A percentile compares a stretch with the other conserved stretches of the same genome.
Conservation (phyloP, 352 stramenopile genomes). For the Phytopythium montanum region DNA sequence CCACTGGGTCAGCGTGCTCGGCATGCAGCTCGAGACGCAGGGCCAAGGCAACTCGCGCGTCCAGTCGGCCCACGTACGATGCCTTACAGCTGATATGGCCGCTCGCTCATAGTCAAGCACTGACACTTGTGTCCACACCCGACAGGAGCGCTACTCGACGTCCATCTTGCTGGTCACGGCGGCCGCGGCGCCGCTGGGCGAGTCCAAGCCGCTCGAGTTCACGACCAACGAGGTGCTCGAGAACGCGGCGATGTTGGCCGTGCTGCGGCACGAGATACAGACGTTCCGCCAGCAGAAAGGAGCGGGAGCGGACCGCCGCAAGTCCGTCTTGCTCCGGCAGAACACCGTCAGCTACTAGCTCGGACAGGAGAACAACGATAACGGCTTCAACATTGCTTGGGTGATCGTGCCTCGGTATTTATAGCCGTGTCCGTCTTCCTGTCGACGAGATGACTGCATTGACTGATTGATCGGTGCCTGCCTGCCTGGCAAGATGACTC, state of each 20-base stretch:
- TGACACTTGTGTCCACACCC: not conserved
- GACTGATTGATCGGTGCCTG: not conserved
- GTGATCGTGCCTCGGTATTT: not conserved
- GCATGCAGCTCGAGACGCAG: slow-evolving; percentile 31
- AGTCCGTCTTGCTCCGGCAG: slow-evolving; percentile 4
- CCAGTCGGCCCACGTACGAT: slow-evolving; percentile 8
- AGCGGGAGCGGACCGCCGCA: not conserved
- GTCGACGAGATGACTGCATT: not conserved
- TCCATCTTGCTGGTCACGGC: slow-evolving; percentile 37
- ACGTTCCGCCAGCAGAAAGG: slow-evolving; percentile 2
- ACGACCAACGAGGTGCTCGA: slow-evolving; percentile 19
- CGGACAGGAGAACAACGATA: slow-evolving; percentile 1
- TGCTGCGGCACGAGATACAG: slow-evolving; percentile 3
- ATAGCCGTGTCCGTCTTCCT: not conserved
- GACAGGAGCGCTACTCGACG: slow-evolving; percentile 26
- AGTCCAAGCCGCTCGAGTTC: slow-evolving; percentile 28
- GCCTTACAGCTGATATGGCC: too few species aligned
- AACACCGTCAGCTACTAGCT: slow-evolving; percentile 9
- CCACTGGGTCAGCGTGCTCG: slow-evolving; percentile 23
- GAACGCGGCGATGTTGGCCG: slow-evolving; percentile 20
- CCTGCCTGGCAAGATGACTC: not conserved
- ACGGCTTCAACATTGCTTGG: not conserved
- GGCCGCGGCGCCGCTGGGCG: slow-evolving; percentile 13
- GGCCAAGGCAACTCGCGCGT: slow-evolving; percentile 8
- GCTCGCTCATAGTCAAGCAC: not conserved